These are phyloP conservation scores for Sapria himalayana DNA, from an alignment of 345 rosid genomes.

Conservation along the genomic window DNA sequence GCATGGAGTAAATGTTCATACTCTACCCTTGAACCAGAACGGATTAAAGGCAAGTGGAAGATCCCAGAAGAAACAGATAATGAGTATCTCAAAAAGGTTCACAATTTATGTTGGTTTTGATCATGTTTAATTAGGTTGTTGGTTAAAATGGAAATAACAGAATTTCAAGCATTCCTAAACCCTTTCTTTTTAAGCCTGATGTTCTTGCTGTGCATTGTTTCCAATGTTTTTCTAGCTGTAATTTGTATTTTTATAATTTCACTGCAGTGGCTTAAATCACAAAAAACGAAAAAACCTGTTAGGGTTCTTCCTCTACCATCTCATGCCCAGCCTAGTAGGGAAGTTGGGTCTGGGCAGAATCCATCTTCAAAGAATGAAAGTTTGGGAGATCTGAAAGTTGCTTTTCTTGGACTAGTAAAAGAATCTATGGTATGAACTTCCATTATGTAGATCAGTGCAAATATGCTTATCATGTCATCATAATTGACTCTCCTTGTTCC, in stretches of 20 bases:
- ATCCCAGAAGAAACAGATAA: conserved; percentile 48
- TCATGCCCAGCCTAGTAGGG: conserved; percentile 19
- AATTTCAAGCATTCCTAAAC: too few relatives aligned
- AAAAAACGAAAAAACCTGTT: conserved; percentile 41
- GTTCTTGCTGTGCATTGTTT: too few relatives aligned
- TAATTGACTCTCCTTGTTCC: conserved; percentile 1
- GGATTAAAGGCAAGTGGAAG: conserved; percentile 61
- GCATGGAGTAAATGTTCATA: conserved; percentile 91
- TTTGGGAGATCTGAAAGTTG: conserved; percentile 50
- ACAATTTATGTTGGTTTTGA: too few relatives aligned
- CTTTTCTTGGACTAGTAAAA: conserved; percentile 36
- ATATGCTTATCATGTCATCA: not conserved
- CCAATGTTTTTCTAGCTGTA: conserved; percentile 5
- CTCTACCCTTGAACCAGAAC: conserved; percentile 53
- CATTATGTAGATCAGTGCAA: not conserved
- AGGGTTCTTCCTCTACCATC: conserved; percentile 33
- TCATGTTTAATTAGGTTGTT: too few relatives aligned
- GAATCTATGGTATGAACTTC: conserved; percentile 32
- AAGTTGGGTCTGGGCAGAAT: conserved; percentile 21
- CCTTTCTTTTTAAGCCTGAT: too few relatives aligned
- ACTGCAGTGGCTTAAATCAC: conserved; percentile 81
- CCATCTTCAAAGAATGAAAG: conserved; percentile 34
- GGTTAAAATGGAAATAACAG: too few relatives aligned
- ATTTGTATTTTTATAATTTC: conserved; percentile 7
- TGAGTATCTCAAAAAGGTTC: conserved; percentile 28